A percentile compares a stretch with the other conserved stretches of the same genome.
Conservation (phyloP, 192 early-diverging fungal genomes). For the Podila epigama region DNA sequence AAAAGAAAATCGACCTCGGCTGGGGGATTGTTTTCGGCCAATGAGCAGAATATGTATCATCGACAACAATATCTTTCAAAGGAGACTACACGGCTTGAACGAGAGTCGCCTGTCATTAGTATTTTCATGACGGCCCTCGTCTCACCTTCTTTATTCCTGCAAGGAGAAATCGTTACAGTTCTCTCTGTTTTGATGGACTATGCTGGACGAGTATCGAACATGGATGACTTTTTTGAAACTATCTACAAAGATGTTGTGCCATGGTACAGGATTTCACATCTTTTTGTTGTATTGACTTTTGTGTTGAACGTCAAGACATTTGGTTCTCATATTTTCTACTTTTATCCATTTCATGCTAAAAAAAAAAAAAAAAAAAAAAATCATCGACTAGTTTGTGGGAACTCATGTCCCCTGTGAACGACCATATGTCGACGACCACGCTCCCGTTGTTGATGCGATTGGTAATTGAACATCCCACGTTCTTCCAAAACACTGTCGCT, state of each 20-base stretch:
- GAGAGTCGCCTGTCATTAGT: conserved; percentile 1
- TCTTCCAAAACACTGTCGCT: conserved; percentile 55
- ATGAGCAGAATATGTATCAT: conserved; percentile 10
- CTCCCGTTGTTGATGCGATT: conserved; percentile 57
- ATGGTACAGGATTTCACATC: conserved; percentile 54
- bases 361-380: too few relatives aligned
- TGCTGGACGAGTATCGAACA: conserved; percentile 50
- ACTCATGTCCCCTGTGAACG: conserved; percentile 51
- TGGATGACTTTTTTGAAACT: conserved; percentile 54
- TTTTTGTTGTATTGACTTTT: neutral
- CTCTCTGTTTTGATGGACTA: conserved; percentile 54
- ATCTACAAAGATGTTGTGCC: conserved; percentile 55
- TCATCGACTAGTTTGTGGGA: conserved; percentile 69
- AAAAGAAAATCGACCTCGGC: neutral
- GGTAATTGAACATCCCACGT: conserved; percentile 33
- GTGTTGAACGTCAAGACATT: neutral
- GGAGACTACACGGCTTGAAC: neutral
- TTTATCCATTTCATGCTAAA: neutral
- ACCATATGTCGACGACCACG: conserved; percentile 50
- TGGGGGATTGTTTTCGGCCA: neutral
- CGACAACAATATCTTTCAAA: conserved; percentile 18
- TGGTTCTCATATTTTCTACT: neutral
- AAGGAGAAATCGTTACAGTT: conserved; percentile 52
- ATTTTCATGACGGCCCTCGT: conserved; percentile 18
- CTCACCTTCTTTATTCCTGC: conserved; percentile 14